These are phyloP conservation scores for Peniophora sp. DNA, from an alignment of 1,284 basidiomycete species.

Conservation along the genomic window DNA sequence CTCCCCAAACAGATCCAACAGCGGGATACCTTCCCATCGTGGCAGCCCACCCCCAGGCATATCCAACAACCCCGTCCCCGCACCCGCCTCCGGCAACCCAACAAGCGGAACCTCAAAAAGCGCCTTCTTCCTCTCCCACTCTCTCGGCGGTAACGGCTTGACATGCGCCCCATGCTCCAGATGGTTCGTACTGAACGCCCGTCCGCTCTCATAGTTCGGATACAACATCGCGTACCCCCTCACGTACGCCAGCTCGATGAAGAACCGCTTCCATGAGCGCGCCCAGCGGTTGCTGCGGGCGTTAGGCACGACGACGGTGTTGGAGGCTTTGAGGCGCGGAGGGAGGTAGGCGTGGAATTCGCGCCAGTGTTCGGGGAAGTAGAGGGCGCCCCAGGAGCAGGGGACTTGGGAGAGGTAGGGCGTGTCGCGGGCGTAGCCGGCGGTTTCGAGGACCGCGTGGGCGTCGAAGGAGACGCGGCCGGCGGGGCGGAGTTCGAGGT, in stretches of 20 bases:
- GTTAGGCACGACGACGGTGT: slow-evolving; percentile 50
- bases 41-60: slow-evolving; percentile 53
- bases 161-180: slow-evolving; percentile 78
- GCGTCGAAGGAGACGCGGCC: slow-evolving; percentile 67
- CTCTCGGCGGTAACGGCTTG: slow-evolving; percentile 40
- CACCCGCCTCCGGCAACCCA: slow-evolving; percentile 24
- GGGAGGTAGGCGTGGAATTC: slow-evolving; percentile 75
- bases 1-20: slow-evolving; percentile 62
- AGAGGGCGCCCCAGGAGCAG: slow-evolving; percentile 86
- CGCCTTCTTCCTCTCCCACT: slow-evolving; percentile 46
- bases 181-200: slow-evolving; percentile 78
- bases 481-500: slow-evolving; percentile 60
- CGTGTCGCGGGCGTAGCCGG: slow-evolving; percentile 35
- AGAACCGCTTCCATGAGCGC: slow-evolving; percentile 80
- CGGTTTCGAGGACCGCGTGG: slow-evolving; percentile 41
- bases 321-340: slow-evolving; percentile 43
- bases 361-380: slow-evolving; percentile 80
- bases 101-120: slow-evolving; percentile 67
- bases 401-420: slow-evolving; percentile 81
- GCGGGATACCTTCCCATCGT: slow-evolving; percentile 43
- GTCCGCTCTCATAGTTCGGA: slow-evolving; percentile 65
- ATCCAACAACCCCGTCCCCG: slow-evolving; percentile 37
- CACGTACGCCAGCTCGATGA: slow-evolving; percentile 76
- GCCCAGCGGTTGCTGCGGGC: slow-evolving; percentile 76
- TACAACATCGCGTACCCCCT: slow-evolving; percentile 82